phyloP scores from a whole-genome alignment of 164 flowering plant species.

The Magnolia kwangsiensis region DNA sequence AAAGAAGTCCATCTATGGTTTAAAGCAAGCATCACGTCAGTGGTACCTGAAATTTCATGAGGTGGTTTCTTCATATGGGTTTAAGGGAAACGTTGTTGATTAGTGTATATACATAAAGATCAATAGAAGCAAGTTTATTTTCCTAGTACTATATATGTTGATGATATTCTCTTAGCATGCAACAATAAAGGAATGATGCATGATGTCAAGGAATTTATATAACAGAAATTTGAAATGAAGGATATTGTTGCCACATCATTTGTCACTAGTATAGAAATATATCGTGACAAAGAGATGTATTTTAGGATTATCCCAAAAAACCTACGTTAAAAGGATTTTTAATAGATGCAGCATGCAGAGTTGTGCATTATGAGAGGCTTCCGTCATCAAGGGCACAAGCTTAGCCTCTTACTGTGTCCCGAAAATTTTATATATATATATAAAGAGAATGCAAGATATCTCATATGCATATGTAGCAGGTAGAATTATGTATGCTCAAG shows the following conservation, averaged over 20 bases:
- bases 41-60: background rate
- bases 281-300: background rate
- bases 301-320: background rate
- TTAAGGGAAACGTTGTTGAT: background rate
- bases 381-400: background rate
- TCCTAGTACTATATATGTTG: background rate
- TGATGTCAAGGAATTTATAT: background rate
- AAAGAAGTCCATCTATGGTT: background rate
- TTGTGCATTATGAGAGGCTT: background rate
- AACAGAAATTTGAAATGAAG: too few relatives aligned
- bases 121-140: background rate
- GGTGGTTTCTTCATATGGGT: background rate
- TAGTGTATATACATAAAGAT: background rate
- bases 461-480: background rate
- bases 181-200: background rate
- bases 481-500: too few relatives aligned
- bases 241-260: background rate
- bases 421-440: background rate
- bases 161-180: background rate
- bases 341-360: background rate
- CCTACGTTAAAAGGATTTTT: background rate
- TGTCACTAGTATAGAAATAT: background rate
- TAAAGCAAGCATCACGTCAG: background rate
- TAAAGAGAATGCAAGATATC: background rate
- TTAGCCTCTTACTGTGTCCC: background rate